Conservation (phyloP, 805 yeast species). For the Metschnikowia borealis region DNA sequence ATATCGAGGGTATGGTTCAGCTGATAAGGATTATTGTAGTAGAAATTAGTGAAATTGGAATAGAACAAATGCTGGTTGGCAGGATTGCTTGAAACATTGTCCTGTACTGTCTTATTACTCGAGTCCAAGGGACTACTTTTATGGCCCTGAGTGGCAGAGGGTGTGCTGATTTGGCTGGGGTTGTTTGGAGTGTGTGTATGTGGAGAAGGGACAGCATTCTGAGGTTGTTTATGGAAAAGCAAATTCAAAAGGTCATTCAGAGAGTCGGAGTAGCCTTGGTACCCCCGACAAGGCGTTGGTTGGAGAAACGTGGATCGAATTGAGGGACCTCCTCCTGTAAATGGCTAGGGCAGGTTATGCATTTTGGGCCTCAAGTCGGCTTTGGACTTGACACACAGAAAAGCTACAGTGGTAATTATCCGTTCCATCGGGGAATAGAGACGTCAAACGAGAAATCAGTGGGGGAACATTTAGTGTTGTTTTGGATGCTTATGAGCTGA, state of each 20-base stretch:
- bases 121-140: conserved; percentile 2
- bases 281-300: too few relatives aligned
- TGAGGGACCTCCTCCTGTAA: too few relatives aligned
- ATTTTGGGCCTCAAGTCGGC: too few relatives aligned
- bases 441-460: too few relatives aligned
- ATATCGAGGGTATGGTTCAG: conserved; percentile 37
- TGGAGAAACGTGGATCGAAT: too few relatives aligned
- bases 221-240: conserved; percentile 45
- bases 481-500: too few relatives aligned
- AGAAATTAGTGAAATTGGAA: conserved; percentile 36
- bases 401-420: too few relatives aligned
- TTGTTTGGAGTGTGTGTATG: conserved; percentile 3
- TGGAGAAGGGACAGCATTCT: neutral
- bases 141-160: conserved; percentile 2
- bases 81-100: conserved; percentile 26
- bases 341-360: too few relatives aligned
- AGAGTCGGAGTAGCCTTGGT: conserved; percentile 13
- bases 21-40: conserved; percentile 38
- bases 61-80: conserved; percentile 35
- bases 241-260: conserved; percentile 49
- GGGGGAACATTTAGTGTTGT: too few relatives aligned
- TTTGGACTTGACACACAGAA: too few relatives aligned
- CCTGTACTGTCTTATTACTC: conserved; percentile 5
- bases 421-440: too few relatives aligned
- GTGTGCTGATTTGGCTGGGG: conserved; percentile 5